Percentiles rank a stretch among this genome's conserved stretches.
Conservation (phyloP, 192 early-diverging fungal species). For the Physocladia obscura region DNA sequence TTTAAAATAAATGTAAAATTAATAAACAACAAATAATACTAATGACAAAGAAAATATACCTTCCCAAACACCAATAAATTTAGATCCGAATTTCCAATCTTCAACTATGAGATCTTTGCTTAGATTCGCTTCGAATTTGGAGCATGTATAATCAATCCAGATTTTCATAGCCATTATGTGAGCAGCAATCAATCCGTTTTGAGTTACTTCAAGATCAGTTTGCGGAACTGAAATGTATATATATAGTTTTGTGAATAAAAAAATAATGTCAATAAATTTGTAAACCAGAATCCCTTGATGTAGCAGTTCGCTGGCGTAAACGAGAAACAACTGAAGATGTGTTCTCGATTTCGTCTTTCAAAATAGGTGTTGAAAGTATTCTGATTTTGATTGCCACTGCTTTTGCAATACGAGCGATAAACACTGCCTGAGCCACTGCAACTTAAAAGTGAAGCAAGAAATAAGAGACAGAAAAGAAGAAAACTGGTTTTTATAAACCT, state of each 20-base stretch:
- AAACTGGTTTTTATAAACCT: no score
- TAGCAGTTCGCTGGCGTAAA: neutral
- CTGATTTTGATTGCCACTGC: conserved; percentile 7
- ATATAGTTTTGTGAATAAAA: no score
- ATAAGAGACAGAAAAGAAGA: neutral
- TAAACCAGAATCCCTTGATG: neutral
- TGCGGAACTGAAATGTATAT: neutral
- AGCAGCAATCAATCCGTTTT: neutral
- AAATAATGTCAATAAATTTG: no score
- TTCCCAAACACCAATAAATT: conserved; percentile 17
- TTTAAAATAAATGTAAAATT: no score
- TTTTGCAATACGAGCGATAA: conserved; percentile 8
- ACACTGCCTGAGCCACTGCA: neutral
- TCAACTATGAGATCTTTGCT: neutral
- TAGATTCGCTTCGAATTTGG: neutral
- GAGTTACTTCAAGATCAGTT: neutral
- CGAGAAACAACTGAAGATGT: neutral
- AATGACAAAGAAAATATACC: neutral
- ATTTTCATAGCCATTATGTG: conserved; percentile 6
- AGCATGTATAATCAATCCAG: neutral
- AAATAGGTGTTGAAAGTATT: neutral
- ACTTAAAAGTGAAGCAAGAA: neutral
- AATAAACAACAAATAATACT: neutral
- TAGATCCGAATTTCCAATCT: neutral
- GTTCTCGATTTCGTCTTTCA: neutral